Evolutionary conservation across 2,329 filamentous ascomycete genomes (phyloP).

Genomic region (Arthrobotrys entomopaga): DNA sequence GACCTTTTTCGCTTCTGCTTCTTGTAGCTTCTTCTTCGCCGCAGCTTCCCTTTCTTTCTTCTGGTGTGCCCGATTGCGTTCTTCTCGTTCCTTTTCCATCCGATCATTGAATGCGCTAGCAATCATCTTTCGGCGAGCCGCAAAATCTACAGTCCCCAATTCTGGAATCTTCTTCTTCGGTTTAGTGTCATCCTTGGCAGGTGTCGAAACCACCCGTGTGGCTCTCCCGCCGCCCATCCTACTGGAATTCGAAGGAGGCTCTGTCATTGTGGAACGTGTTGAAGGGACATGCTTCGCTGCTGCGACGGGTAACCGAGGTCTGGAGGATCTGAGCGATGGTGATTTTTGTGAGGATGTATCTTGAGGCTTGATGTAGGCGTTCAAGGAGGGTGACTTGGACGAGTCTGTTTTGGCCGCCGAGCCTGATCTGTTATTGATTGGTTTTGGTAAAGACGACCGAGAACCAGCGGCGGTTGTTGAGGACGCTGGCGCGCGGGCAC

Average conservation of each 20-base stretch:
- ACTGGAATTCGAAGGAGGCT: slow-evolving; percentile 36
- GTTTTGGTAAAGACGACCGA: slow-evolving; percentile 43
- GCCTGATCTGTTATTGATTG: slow-evolving; percentile 44
- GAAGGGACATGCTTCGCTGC: slow-evolving; percentile 58
- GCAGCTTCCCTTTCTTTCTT: slow-evolving; percentile 62
- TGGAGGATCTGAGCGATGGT: slow-evolving; percentile 44
- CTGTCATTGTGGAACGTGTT: slow-evolving; percentile 56
- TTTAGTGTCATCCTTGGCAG: slow-evolving; percentile 60
- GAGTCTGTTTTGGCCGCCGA: slow-evolving; percentile 42
- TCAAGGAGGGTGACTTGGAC: slow-evolving; percentile 42
- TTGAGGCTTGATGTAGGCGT: slow-evolving; percentile 52
- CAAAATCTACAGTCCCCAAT: slow-evolving; percentile 83
- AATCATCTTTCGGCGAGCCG: slow-evolving; percentile 81
- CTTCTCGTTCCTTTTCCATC: slow-evolving; percentile 75
- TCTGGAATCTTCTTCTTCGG: slow-evolving; percentile 67
- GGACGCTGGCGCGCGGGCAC: slow-evolving; percentile 20
- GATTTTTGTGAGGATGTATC: slow-evolving; percentile 39
- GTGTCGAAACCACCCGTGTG: slow-evolving; percentile 26
- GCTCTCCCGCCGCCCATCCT: slow-evolving; percentile 41
- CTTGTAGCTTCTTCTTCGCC: slow-evolving; percentile 65
- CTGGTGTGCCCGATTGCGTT: slow-evolving; percentile 68
- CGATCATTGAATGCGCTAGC: slow-evolving; percentile 86
- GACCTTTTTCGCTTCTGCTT: slow-evolving; percentile 40
- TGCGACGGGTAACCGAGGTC: slow-evolving; percentile 50
- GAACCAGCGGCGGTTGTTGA: slow-evolving; percentile 43